These are phyloP conservation scores for Populus deltoides DNA, from an alignment of 345 rosid genomes.

Conservation along the genomic window DNA sequence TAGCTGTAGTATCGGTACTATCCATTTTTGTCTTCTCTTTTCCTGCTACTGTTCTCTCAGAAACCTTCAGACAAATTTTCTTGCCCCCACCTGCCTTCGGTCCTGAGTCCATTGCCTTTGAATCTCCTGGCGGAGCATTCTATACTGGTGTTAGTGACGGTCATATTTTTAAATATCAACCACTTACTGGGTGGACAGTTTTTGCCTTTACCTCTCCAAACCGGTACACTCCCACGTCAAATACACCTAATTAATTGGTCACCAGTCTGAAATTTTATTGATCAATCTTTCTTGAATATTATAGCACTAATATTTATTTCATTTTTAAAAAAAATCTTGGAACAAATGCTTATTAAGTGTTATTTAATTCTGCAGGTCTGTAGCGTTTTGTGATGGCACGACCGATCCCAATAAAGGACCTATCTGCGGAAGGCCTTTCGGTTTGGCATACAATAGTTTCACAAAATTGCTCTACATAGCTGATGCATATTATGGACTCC, in stretches of 20 bases:
- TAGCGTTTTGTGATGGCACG: not conserved
- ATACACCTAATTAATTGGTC: not conserved
- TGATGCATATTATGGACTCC: slow-evolving; percentile 18
- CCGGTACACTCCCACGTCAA: not conserved
- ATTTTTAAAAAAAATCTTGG: too few relatives aligned
- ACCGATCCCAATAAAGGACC: not conserved
- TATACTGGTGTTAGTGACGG: slow-evolving; percentile 4
- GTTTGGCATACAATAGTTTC: not conserved
- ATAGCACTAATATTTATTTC: not conserved
- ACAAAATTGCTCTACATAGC: slow-evolving; percentile 4
- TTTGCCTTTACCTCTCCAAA: not conserved
- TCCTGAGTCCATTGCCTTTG: slow-evolving; percentile 5
- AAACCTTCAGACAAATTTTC: not conserved
- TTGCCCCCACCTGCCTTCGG: not conserved
- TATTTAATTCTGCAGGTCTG: not conserved
- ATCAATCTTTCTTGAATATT: not conserved
- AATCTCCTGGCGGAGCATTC: not conserved
- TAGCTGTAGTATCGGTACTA: not conserved
- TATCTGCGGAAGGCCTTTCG: not conserved
- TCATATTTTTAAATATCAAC: not conserved
- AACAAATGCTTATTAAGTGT: too few relatives aligned
- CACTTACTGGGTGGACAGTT: not conserved
- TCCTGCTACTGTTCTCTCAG: not conserved
- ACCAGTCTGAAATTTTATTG: not conserved
- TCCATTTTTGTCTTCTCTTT: not conserved